phyloP scores from a whole-genome alignment of 1,284 basidiomycete genomes.

The Malassezia brasiliensis region DNA sequence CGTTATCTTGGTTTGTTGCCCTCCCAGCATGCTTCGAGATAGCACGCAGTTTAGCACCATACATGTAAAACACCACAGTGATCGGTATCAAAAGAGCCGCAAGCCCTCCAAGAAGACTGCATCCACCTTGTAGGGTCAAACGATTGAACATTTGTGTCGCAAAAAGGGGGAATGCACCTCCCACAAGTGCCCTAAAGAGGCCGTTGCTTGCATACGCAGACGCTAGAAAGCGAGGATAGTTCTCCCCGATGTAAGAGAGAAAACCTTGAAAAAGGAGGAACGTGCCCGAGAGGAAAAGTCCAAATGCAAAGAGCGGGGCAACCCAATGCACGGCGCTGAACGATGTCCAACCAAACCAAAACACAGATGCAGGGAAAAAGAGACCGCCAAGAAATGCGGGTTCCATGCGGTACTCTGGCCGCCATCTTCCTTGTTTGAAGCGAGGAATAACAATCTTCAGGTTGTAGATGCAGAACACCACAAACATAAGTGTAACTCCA shows the following conservation, averaged over 20 bases:
- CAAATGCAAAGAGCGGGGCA: constrained; percentile 38
- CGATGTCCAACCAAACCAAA: constrained; percentile 51
- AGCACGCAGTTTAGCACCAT: not conserved
- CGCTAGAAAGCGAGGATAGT: constrained; percentile 13
- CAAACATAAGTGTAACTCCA: constrained; percentile 6
- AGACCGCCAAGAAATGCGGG: constrained; percentile 57
- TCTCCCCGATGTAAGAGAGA: constrained; percentile 8
- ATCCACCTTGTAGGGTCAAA: constrained; percentile 15
- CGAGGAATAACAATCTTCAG: constrained; percentile 10
- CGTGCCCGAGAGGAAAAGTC: constrained; percentile 22
- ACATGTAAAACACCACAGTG: constrained; percentile 7
- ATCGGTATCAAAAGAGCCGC: constrained; percentile 10
- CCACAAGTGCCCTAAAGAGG: constrained; percentile 21
- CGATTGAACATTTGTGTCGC: constrained; percentile 7
- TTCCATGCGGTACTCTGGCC: constrained; percentile 50
- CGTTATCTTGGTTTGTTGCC: not conserved
- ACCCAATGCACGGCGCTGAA: constrained; percentile 39
- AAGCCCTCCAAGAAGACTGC: constrained; percentile 13
- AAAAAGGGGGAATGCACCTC: constrained; percentile 20
- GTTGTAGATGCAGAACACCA: constrained; percentile 17
- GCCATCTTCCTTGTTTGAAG: constrained; percentile 13
- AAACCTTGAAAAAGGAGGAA: constrained; percentile 13
- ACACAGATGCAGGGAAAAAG: constrained; percentile 62
- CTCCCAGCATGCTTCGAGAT: not conserved
- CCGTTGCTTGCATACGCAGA: constrained; percentile 26